Evolutionary conservation across 1,284 basidiomycete species (phyloP), one percentile per base, ranked within the genome.

Genomic region (Microbotryum intermedium): DNA sequence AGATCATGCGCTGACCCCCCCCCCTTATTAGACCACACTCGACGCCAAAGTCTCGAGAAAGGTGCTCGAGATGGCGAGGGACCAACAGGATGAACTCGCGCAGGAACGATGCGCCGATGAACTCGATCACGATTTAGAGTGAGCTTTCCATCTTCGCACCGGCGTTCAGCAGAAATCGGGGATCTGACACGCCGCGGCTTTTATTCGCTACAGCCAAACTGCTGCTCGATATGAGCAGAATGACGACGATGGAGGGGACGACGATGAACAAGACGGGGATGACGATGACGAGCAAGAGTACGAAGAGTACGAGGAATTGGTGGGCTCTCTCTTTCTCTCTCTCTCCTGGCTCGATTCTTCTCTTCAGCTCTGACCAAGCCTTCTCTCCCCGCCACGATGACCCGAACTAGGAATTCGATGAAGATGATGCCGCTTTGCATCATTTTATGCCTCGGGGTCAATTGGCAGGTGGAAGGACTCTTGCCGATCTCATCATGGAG

Each of bases 401-500:
- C 4, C 20, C 13, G 21, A 42, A 11, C 4, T 4, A 13, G n/a
- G 42, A 23, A 48, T 26, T 20, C 21, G 6, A 87, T 62, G 83
- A 80, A 64, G 92, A 95, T 75, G 80, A 93, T 74, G 83, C 86
- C 67, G 84, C 89, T 11, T 78, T 95, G 25, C 90, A 94, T 68
- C 81, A 84, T 16, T 78, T 94, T 25, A 80, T 88, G 48, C 88
- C 72, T 77, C 82, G 21, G 21, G 68, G 68, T 2, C 55, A 64
- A 30, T 55, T 69, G 2, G 82, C 82, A 29, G 84, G 86, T 71
- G 83, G 89, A 39, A 82, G 83, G 72, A 95, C 91, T 6, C 79
- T 99, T 21, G 94, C 94, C 25, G 94, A 99, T 74, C 80, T 98
- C 43, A 98, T 98, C 65, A 90, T 99, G 74, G 83, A 88, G 45